These are phyloP conservation scores for Aegilops tauschii DNA, from an alignment of 176 grass and related monocot genomes.

Conservation along the genomic window DNA sequence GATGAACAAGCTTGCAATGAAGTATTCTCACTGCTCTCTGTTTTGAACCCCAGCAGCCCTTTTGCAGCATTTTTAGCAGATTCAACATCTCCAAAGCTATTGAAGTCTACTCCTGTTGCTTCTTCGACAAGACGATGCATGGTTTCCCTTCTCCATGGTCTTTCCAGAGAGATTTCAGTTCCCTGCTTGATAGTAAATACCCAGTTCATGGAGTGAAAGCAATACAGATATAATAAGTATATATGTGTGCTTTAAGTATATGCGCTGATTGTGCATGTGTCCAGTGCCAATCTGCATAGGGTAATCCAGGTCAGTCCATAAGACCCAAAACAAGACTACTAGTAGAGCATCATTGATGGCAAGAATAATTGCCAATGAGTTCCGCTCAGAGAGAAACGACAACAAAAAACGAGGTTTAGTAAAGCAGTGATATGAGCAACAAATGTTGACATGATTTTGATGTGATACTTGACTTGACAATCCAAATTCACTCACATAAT, in stretches of 20 bases:
- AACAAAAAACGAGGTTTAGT: not conserved
- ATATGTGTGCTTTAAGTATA: not conserved
- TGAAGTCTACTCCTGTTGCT: slow-evolving; percentile 83
- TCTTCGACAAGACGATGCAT: slow-evolving; percentile 99
- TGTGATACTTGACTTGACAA: not conserved
- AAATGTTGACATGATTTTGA: slow-evolving; percentile 10
- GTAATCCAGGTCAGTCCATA: not conserved
- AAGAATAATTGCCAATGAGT: slow-evolving; percentile 8
- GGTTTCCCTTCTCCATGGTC: slow-evolving; percentile 92
- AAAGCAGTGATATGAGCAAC: slow-evolving; percentile 4
- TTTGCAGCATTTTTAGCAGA: slow-evolving; percentile 62
- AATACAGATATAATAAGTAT: slow-evolving; percentile 1
- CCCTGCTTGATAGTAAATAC: slow-evolving; percentile 59
- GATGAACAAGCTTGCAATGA: slow-evolving; percentile 64
- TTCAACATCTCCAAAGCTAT: slow-evolving; percentile 58
- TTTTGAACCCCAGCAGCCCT: slow-evolving; percentile 48
- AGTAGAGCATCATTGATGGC: slow-evolving; percentile 20
- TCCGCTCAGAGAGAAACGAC: not conserved
- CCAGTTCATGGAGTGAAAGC: not conserved
- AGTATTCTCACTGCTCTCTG: slow-evolving; percentile 44
- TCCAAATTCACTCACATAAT: slow-evolving; percentile 8
- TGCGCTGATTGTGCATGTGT: not conserved
- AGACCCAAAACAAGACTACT: not conserved
- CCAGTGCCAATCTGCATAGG: not conserved
- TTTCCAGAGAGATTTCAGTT: slow-evolving; percentile 82